A percentile compares a stretch with the other conserved stretches of the same genome.
Conservation (phyloP, 768 basidiomycete genomes). For the Mycena haematopus region DNA sequence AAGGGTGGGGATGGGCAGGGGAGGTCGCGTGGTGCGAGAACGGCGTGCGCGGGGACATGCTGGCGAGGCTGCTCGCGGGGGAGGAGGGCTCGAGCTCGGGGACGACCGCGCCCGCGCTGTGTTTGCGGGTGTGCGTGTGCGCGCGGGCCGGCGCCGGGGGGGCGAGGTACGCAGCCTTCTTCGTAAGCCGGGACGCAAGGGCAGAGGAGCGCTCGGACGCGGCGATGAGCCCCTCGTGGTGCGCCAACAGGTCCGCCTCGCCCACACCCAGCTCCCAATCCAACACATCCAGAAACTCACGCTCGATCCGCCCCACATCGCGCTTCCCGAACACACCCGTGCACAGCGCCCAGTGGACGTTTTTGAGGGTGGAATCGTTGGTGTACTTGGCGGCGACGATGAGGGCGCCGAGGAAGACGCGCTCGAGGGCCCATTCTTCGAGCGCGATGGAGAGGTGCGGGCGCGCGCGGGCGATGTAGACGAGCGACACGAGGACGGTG, state of each 20-base stretch:
- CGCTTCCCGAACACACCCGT: conserved; percentile 84
- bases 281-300: conserved; percentile 82
- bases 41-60: conserved; percentile 22
- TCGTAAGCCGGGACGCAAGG: neutral
- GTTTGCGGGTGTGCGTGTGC: conserved; percentile 7
- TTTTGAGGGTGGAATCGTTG: conserved; percentile 91
- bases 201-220: neutral
- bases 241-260: conserved; percentile 66
- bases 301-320: conserved; percentile 81
- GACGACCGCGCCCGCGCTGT: conserved; percentile 1
- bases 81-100: conserved; percentile 19
- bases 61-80: conserved; percentile 1
- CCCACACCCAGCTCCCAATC: conserved; percentile 74
- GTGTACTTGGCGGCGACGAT: conserved; percentile 90
- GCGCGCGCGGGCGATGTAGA: conserved; percentile 79
- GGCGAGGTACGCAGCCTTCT: neutral
- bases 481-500: conserved; percentile 71
- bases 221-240: conserved; percentile 44
- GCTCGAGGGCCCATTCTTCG: conserved; percentile 87
- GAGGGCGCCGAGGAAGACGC: conserved; percentile 90
- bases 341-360: conserved; percentile 89
- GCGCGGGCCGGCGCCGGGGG: neutral
- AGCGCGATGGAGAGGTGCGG: conserved; percentile 82
- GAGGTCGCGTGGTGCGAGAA: neutral
- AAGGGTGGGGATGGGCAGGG: neutral